Conservation (phyloP, 163 green algal species). For the Scenedesmus sp. region DNA sequence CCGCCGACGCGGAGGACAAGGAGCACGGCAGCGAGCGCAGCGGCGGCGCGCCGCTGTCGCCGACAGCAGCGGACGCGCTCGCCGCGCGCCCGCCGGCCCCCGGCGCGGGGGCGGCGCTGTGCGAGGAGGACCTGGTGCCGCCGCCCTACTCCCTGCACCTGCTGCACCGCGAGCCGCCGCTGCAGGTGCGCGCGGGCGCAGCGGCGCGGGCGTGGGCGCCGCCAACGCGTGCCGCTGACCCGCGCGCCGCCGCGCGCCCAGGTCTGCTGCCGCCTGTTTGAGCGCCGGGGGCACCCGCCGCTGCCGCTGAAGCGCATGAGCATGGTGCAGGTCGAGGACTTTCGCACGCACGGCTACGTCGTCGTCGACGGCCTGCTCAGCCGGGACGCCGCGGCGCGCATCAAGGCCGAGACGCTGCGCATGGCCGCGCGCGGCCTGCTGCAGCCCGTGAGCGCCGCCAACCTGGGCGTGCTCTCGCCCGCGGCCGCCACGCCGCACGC, state of each 20-base stretch:
- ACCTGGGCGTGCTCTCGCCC: constrained; percentile 12
- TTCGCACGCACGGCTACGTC: constrained; percentile 63
- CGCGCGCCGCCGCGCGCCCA: constrained; percentile 7
- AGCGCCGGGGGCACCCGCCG: constrained; percentile 27
- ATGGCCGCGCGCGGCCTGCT: constrained; percentile 35
- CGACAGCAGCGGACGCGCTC: not conserved
- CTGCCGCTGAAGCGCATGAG: constrained; percentile 59
- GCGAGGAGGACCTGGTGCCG: constrained; percentile 14
- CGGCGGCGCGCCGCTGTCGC: not conserved
- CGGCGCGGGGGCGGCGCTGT: not conserved
- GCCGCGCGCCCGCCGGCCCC: not conserved
- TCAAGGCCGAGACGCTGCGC: constrained; percentile 48
- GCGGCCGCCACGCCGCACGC: not conserved
- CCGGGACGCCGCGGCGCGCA: constrained; percentile 47
- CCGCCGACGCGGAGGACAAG: constrained; percentile 43
- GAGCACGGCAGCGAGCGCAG: constrained; percentile 14
- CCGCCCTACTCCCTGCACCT: constrained; percentile 23
- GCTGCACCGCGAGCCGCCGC: constrained; percentile 22
- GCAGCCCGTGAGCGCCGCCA: not conserved
- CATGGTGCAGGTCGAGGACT: constrained; percentile 60
- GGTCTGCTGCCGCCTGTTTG: constrained; percentile 66
- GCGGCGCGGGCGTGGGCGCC: not conserved
- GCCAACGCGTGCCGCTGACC: not conserved
- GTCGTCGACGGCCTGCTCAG: constrained; percentile 67
- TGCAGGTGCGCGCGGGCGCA: constrained; percentile 10